A percentile compares a stretch with the other conserved stretches of the same genome.
Evolutionary conservation across 2,329 filamentous ascomycete genomes (phyloP).

Genomic region (Trichothecium sympodiale): DNA sequence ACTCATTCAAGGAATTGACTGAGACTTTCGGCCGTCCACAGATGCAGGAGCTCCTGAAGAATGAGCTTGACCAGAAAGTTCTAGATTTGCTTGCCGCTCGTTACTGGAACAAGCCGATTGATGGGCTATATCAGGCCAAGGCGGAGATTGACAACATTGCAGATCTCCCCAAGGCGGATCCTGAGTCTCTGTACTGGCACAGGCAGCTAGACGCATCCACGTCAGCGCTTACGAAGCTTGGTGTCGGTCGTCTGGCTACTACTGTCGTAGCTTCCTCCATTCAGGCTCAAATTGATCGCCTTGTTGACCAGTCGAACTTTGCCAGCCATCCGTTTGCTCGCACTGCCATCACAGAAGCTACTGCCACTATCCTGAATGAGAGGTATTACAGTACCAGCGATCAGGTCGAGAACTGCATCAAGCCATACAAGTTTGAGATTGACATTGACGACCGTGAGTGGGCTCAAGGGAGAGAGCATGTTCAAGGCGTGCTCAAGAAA

Average conservation of each 20-base stretch:
- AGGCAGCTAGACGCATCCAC: constrained; percentile 88
- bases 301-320: constrained; percentile 76
- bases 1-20: constrained; percentile 89
- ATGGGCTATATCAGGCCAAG: constrained; percentile 59
- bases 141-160: constrained; percentile 62
- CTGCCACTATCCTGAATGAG: constrained; percentile 82
- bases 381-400: constrained; percentile 95
- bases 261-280: constrained; percentile 84
- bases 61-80: constrained; percentile 88
- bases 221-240: constrained; percentile 83
- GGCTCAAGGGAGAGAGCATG: constrained; percentile 74
- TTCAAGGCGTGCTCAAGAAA: constrained; percentile 68
- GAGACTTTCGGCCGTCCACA: constrained; percentile 82
- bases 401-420: constrained; percentile 97
- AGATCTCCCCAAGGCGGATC: constrained; percentile 74
- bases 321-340: constrained; percentile 82
- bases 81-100: constrained; percentile 83
- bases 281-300: constrained; percentile 68
- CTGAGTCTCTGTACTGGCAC: constrained; percentile 82
- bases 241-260: constrained; percentile 84
- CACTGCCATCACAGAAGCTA: constrained; percentile 85
- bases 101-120: constrained; percentile 94
- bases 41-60: constrained; percentile 80
- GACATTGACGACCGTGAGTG: constrained; percentile 89
- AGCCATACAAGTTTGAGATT: constrained; percentile 97